Conservation (phyloP, 2,329 filamentous ascomycete genomes). For the Ophiostoma pallidulum region DNA sequence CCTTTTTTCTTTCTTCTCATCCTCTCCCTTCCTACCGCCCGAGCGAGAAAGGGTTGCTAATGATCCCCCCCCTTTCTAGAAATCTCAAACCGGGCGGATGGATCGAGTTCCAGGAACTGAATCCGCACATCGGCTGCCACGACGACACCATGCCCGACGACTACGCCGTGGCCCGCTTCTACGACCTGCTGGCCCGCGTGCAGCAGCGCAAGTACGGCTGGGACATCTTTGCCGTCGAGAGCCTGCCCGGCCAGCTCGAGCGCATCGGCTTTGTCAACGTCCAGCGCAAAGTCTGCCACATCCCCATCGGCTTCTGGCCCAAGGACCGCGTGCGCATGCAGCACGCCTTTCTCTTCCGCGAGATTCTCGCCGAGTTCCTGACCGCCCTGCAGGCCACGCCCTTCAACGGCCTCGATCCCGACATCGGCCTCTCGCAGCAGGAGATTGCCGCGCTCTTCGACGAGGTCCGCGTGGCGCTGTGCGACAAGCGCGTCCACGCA, state of each 20-base stretch:
- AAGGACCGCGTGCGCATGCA: constrained; percentile 29
- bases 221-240: constrained; percentile 22
- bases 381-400: constrained; percentile 32
- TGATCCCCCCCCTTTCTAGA: constrained; percentile 11
- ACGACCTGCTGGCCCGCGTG: constrained; percentile 17
- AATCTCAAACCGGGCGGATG: constrained; percentile 39
- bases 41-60: not conserved
- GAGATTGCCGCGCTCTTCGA: constrained; percentile 27
- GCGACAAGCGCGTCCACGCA: constrained; percentile 28
- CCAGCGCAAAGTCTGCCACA: constrained; percentile 30
- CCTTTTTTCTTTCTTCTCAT: too few species aligned
- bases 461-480: constrained; percentile 24
- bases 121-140: constrained; percentile 32
- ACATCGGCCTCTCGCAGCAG: constrained; percentile 22
- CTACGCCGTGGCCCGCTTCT: constrained; percentile 28
- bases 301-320: constrained; percentile 38
- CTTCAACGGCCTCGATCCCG: constrained; percentile 30
- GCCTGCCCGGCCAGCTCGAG: constrained; percentile 26
- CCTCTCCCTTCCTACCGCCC: too few species aligned
- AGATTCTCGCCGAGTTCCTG: constrained; percentile 30
- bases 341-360: constrained; percentile 33
- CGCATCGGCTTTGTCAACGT: constrained; percentile 35
- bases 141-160: constrained; percentile 34
- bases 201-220: constrained; percentile 29
- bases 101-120: constrained; percentile 40